Evolutionary conservation across 495 filamentous ascomycete genomes (phyloP).

Genomic region (Hypoxylon trugodes): DNA sequence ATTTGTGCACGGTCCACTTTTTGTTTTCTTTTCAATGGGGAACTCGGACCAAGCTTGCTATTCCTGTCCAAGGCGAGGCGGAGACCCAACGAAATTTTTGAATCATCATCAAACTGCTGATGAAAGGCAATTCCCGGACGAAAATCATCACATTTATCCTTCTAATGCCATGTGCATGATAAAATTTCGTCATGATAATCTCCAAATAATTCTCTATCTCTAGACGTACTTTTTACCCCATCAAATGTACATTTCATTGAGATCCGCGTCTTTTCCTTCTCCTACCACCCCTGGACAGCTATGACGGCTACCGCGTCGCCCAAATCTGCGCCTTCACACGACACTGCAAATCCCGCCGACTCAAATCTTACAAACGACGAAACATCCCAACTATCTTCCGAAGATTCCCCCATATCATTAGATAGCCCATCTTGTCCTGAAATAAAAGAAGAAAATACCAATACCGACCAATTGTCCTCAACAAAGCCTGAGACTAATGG

Average conservation of each 20-base stretch:
- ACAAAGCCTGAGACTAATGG: slow-evolving; percentile 36
- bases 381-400: slow-evolving; percentile 1
- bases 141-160: slow-evolving; percentile 52
- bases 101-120: slow-evolving; percentile 57
- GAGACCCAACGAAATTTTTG: slow-evolving; percentile 49
- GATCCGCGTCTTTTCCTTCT: slow-evolving; percentile 63
- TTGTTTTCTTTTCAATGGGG: slow-evolving; percentile 1
- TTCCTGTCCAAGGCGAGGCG: slow-evolving; percentile 42
- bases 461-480: slow-evolving; percentile 17
- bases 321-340: slow-evolving; percentile 53
- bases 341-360: slow-evolving; percentile 42
- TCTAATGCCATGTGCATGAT: slow-evolving; percentile 61
- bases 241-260: slow-evolving; percentile 71
- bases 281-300: slow-evolving; percentile 52
- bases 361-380: slow-evolving; percentile 26
- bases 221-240: slow-evolving; percentile 69
- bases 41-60: slow-evolving; percentile 36
- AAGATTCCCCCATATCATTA: neutral
- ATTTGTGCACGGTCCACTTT: slow-evolving; percentile 19
- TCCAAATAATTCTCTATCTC: slow-evolving; percentile 55
- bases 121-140: slow-evolving; percentile 47
- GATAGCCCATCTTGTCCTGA: neutral
- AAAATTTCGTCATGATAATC: slow-evolving; percentile 67
- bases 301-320: slow-evolving; percentile 62
- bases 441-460: slow-evolving; percentile 16